Percentiles rank a stretch among this genome's conserved stretches.
These are phyloP conservation scores for Aspergillus melleus DNA, from an alignment of 2,329 filamentous ascomycete genomes.

Conservation along the genomic window DNA sequence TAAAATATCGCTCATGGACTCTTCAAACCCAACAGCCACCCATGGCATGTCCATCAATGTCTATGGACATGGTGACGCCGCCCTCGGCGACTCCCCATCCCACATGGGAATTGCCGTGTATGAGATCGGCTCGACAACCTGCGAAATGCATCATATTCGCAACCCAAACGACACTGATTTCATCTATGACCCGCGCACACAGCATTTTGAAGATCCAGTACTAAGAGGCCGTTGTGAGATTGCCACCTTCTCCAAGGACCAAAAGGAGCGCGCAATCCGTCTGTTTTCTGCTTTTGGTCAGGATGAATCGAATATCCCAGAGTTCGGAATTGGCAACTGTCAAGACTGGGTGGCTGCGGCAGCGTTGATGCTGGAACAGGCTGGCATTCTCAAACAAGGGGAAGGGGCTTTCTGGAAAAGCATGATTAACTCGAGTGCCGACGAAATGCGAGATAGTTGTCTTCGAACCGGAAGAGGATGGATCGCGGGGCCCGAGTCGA, in stretches of 20 bases:
- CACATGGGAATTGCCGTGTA: constrained; percentile 23
- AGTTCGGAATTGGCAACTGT: constrained; percentile 17
- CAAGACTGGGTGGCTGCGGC: constrained; percentile 19
- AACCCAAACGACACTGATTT: constrained; percentile 18
- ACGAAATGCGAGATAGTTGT: constrained; percentile 15
- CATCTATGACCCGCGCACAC: constrained; percentile 21
- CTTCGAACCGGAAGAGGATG: constrained; percentile 9
- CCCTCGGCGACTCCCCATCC: constrained; percentile 21
- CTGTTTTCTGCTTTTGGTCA: constrained; percentile 14
- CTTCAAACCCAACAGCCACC: neutral
- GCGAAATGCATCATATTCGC: constrained; percentile 25
- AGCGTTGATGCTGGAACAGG: constrained; percentile 6
- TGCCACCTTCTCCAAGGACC: constrained; percentile 8
- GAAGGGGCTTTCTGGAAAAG: constrained; percentile 19
- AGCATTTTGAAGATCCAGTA: constrained; percentile 21
- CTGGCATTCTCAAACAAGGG: constrained; percentile 4
- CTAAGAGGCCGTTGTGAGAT: constrained; percentile 22
- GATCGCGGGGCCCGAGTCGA: constrained; percentile 13
- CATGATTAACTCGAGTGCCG: constrained; percentile 19
- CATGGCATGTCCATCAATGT: constrained; percentile 16
- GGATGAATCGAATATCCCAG: constrained; percentile 17
- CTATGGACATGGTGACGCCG: constrained; percentile 23
- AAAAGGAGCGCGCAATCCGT: constrained; percentile 1
- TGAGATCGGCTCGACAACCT: constrained; percentile 16
- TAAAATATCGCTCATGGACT: constrained; percentile 16